Base-by-base conservation (phyloP, 1,284 basidiomycete genomes). In the Apiotrichum sp. region DNA sequence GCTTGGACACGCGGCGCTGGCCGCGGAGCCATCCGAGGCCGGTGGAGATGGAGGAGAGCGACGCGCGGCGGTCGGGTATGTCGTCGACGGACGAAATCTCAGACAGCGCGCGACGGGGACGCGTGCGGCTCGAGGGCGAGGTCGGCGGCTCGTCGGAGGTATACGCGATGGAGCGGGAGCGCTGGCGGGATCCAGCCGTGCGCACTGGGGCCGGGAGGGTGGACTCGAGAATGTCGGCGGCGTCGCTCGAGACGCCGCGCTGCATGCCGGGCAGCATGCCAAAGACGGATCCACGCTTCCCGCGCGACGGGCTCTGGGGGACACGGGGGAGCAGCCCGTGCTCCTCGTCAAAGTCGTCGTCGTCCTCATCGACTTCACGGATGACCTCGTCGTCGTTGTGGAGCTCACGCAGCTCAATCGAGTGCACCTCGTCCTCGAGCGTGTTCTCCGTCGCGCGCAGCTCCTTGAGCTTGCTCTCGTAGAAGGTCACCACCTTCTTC, bases 401-500 rank as follows among this genome's bases (percentile, higher is more conserved):
- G 29, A 85, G 71, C 0, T 86, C 87, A 3, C 80, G 76, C 53
- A 84, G 82, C 62, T 92, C 89, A 66, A 86, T 83, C 61, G 80
- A 75, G 32, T 77, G 69, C 5, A 92, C 79, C 41, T 86, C 82
- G n/a, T 80, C 81, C 64, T 88, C 84, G 42, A 95, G 71, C 16
- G 82, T 78, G 1, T 78, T 77, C 6, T 88, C 77, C 34, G 88
- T 85, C 2, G 81, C 80, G 11, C 83, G 67, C 1, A 93, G 73
- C 57, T 93, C 88, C 41, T 80, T 82, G 66, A 88, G 85, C 73
- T 93, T 89, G 6, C 78, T 68, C 55, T 83, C 81, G 74, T 97
- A 98, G 72, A 98, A 98, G 0, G 79, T 61, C 35, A 80, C 79
- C 29, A 98, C 87, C 80, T 95, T 98, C 68, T 80, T 78, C 43